phyloP scores from a whole-genome alignment of 352 stramenopile genomes.

The Phytophthora ramorum region DNA sequence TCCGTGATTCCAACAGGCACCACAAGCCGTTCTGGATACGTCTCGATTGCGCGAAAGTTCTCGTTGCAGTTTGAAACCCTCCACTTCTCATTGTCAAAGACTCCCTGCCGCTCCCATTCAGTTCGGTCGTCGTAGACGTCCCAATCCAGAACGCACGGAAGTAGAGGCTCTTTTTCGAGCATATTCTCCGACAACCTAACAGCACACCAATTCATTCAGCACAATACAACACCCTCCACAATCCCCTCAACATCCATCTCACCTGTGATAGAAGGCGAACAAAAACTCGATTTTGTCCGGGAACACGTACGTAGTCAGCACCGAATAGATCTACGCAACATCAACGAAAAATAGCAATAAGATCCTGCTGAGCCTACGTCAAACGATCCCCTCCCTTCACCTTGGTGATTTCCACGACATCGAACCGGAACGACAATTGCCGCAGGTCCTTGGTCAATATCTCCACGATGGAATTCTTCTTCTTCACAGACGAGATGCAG shows the following conservation, averaged over 20 bases:
- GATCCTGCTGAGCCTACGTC: background rate
- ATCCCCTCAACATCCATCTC: background rate
- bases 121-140: slow-evolving; percentile 63
- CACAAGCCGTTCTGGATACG: slow-evolving; percentile 95
- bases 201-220: background rate
- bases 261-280: slow-evolving; percentile 87
- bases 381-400: slow-evolving; percentile 24
- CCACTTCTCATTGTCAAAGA: slow-evolving; percentile 75
- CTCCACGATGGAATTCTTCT: slow-evolving; percentile 82
- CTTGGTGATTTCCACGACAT: slow-evolving; percentile 72
- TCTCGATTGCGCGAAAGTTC: slow-evolving; percentile 87
- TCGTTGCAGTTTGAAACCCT: slow-evolving; percentile 68
- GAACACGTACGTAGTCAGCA: slow-evolving; percentile 86
- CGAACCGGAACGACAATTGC: slow-evolving; percentile 79
- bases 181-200: slow-evolving; percentile 55
- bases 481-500: slow-evolving; percentile 78
- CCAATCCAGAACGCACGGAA: slow-evolving; percentile 72
- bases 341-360: slow-evolving; percentile 9
- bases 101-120: slow-evolving; percentile 82
- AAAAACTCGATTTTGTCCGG: slow-evolving; percentile 85
- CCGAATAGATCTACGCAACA: slow-evolving; percentile 66
- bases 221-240: background rate
- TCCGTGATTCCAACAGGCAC: slow-evolving; percentile 92
- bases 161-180: slow-evolving; percentile 53
- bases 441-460: slow-evolving; percentile 84